These are phyloP conservation scores for Aspergillus sp. DNA, from an alignment of 2,329 filamentous ascomycete species.

Conservation along the genomic window DNA sequence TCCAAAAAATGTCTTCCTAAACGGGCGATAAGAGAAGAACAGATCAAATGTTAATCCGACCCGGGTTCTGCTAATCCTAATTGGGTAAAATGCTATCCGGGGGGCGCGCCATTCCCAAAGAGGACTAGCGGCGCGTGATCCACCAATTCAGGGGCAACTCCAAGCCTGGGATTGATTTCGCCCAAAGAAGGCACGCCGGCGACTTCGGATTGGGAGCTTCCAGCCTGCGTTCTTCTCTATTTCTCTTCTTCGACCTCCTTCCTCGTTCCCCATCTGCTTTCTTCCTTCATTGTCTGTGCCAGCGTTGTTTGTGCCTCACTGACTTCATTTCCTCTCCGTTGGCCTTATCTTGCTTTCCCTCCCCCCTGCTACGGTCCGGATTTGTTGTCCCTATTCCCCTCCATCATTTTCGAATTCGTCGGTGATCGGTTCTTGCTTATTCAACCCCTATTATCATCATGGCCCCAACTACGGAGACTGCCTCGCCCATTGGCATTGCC, in stretches of 20 bases:
- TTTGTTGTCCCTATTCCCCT: conserved; percentile 5
- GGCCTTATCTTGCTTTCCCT: neutral
- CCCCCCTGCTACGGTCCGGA: neutral
- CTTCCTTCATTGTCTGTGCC: neutral
- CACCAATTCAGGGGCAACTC: conserved; percentile 27
- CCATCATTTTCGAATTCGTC: conserved; percentile 11
- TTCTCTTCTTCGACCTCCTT: conserved; percentile 7
- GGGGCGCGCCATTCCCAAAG: conserved; percentile 17
- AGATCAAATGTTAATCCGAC: conserved; percentile 21
- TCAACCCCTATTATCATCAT: conserved; percentile 36
- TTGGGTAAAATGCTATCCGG: conserved; percentile 23
- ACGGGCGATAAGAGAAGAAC: conserved; percentile 23
- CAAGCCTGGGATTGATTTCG: conserved; percentile 2
- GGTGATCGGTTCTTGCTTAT: conserved; percentile 10
- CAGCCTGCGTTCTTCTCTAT: conserved; percentile 8
- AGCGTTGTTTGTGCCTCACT: neutral
- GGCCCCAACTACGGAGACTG: conserved; percentile 51
- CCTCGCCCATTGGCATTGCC: conserved; percentile 66
- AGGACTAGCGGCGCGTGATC: conserved; percentile 9
- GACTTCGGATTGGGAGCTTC: conserved; percentile 4
- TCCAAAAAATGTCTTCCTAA: conserved; percentile 14
- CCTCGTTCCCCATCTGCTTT: conserved; percentile 1
- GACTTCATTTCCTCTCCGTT: neutral
- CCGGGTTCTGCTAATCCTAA: conserved; percentile 18
- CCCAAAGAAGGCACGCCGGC: conserved; percentile 12